Base-by-base conservation (phyloP, 225 moss, liverwort and hornwort genomes). In the Thuidium tamariscinum region DNA sequence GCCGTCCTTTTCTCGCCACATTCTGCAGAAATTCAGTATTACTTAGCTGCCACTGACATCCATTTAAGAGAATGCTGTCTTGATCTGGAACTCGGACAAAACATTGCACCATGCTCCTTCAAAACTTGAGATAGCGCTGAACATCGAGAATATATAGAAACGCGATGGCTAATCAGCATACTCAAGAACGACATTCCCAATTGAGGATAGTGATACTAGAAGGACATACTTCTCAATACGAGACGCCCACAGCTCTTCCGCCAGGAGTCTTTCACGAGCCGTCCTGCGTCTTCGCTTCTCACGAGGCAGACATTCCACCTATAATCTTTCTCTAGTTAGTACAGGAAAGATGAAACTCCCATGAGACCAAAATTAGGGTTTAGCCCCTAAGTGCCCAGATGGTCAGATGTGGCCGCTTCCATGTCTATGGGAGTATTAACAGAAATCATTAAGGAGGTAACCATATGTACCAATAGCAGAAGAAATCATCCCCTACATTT, bases 181-280 rank as follows among this genome's bases (percentile, higher is more conserved):
- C 32, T 60, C 67, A 49, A 22, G 72, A 76, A 52, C 19, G 60
- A 52, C 44, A 68, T 61, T 80, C 52, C 37, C 17, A 66, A 79
- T 74, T 79, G 11, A 74, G 37, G 22, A 27, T 32, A 78, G 36
- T 52, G 54, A 34, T 74, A 8, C 9, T 13, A 84, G 37, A 75
- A 77, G 7, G 55, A 22, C 90, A 85, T 94, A 97, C 98, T 94
- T 91, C 86, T 97, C 94, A n/a, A 99, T 93, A 15, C 91, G 93
- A 83, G 95, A 92, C 49, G 95, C 96, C 95, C 94, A 96, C 25
- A 99, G 90, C 60, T 95, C 98, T 51, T 86, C 65, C 44, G 88
- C 90, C 29, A 99, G 81, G 64, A 99, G 89, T 84, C 94, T 89
- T 88, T 97, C 98, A 34, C 98, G 96, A 67, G 98, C 92, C 59